Evolutionary conservation across 768 basidiomycete species (phyloP).

Genomic region (Trichaptum fuscoviolaceum): DNA sequence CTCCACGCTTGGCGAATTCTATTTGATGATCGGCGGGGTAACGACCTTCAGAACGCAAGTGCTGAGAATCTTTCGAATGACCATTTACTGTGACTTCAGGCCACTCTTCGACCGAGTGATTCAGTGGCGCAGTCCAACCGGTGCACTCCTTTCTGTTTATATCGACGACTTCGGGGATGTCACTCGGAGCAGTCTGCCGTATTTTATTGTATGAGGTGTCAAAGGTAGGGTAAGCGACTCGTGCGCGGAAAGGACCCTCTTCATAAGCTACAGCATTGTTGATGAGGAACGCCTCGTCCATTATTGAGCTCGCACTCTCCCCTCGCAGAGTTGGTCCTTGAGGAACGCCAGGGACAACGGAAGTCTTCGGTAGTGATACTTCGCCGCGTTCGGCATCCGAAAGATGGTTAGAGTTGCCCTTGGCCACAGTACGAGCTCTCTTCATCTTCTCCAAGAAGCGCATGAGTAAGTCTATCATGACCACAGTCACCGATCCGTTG

Average conservation of each 20-base stretch:
- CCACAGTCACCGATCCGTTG: not conserved
- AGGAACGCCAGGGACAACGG: not conserved
- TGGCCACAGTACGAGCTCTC: not conserved
- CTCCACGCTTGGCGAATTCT: too few relatives aligned
- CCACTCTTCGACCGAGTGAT: too few relatives aligned
- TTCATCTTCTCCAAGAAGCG: not conserved
- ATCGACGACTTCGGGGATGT: not conserved
- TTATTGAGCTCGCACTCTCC: not conserved
- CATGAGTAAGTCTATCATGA: not conserved
- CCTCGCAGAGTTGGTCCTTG: not conserved
- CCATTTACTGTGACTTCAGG: too few relatives aligned
- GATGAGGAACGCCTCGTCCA: not conserved
- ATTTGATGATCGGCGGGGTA: too few relatives aligned
- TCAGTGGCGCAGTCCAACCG: too few relatives aligned
- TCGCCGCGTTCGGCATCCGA: not conserved
- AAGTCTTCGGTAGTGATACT: not conserved
- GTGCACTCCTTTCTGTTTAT: not conserved
- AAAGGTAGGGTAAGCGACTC: not conserved
- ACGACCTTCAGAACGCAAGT: too few relatives aligned
- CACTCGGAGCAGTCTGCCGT: not conserved
- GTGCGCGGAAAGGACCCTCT: not conserved
- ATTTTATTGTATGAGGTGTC: not conserved
- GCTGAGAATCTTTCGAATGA: too few relatives aligned
- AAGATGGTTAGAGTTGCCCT: not conserved
- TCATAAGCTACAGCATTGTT: not conserved